Base-by-base conservation (phyloP, 345 rosid genomes). In the Populus euphratica region DNA sequence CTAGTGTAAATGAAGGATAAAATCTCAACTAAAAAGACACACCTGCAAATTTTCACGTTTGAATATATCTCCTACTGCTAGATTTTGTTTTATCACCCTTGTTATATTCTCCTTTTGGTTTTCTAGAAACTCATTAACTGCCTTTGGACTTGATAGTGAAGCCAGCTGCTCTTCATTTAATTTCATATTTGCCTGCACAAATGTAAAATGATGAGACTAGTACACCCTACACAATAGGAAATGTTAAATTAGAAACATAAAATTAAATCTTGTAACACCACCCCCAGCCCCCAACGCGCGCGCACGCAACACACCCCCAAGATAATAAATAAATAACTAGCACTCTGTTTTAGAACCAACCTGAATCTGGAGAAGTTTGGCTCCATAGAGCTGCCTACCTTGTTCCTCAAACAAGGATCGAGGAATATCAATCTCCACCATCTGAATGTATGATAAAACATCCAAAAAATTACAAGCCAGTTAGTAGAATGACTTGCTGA, bases 371-470 rank as follows among this genome's bases (percentile, higher is more conserved):
- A 95, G 87, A 87, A 95, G 94, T 83, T 85, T 88, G 77, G 98
- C 89, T 81, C 97, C 99, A 77, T 95, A 95, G 74, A 95, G 88
- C 83, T 91, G 93, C 80, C 98, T 88, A 54, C 98, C 98, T 92
- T 93, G 96, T 83, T 95, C 99, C 85, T 95, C 98, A 68, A 95
- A 91, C 83, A 95, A 86, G 72, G 96, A 91, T 80, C 70, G 90
- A 72, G 99, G 97, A 80, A 93, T 84, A 81, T 95, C 97, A 76
- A 92, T 83, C 84, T 91, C 98, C 78, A 90, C 97, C 98, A 93
- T 95, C 99, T 94, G 81, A 74, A 77, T 35, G 70, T 7, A 36
- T 21, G 67, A 69, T 14, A 12, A 35, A 59, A 77, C 4, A 75
- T 5, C 33, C 75, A 36, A 56, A 49, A 16, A 7, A 47, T 16